Conservation (phyloP, 768 basidiomycete genomes). For the Sarcodon aspratus region DNA sequence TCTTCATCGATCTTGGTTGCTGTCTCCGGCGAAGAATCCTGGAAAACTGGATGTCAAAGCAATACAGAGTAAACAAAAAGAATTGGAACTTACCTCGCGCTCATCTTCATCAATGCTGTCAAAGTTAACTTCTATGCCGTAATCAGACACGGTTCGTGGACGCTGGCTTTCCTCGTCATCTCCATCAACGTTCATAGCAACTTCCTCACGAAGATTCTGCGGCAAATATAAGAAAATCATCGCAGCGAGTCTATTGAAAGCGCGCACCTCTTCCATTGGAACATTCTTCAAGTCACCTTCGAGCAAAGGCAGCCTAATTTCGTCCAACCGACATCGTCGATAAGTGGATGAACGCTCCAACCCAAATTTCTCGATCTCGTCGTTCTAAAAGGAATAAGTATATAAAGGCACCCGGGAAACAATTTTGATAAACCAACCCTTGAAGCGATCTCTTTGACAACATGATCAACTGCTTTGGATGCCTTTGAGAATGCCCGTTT, state of each 20-base stretch:
- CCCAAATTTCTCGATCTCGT: constrained; percentile 82
- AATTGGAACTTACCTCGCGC: constrained; percentile 36
- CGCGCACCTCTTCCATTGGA: constrained; percentile 84
- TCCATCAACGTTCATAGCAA: constrained; percentile 88
- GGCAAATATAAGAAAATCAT: background rate
- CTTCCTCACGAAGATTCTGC: constrained; percentile 73
- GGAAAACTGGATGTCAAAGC: background rate
- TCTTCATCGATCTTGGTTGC: constrained; percentile 66
- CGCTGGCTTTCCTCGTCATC: constrained; percentile 75
- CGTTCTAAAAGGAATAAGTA: constrained; percentile 37
- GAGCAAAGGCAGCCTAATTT: constrained; percentile 71
- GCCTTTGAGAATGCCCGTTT: constrained; percentile 64
- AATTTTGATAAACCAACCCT: constrained; percentile 35
- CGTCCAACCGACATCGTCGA: constrained; percentile 88
- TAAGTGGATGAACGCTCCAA: constrained; percentile 82
- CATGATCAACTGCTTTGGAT: constrained; percentile 71
- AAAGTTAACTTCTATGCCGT: constrained; percentile 88
- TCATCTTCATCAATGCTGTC: constrained; percentile 63
- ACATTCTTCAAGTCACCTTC: constrained; percentile 75
- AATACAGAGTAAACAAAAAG: background rate
- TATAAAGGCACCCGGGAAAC: background rate
- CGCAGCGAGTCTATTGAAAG: background rate
- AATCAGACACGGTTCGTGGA: constrained; percentile 63
- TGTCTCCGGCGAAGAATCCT: constrained; percentile 54
- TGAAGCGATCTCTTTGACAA: constrained; percentile 79